Conservation (phyloP, 140 eudicot genomes). For the Bidens hawaiensis region DNA sequence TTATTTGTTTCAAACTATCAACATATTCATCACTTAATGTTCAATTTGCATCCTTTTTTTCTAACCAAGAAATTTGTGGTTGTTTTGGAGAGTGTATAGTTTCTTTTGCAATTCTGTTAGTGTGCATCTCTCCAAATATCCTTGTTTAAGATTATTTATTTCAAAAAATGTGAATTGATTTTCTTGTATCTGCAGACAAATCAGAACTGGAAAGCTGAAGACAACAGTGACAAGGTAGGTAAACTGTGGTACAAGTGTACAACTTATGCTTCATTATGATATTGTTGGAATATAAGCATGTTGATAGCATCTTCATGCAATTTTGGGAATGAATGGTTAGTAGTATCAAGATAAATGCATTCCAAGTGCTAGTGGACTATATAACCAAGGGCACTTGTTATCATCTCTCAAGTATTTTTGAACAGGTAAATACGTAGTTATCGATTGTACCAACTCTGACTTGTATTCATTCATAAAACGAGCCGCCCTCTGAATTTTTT, state of each 20-base stretch:
- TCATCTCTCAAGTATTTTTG: not conserved
- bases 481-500: not conserved
- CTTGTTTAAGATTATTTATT: not conserved
- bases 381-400: not conserved
- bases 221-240: constrained; percentile 9
- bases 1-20: not conserved
- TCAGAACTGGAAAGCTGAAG: constrained; percentile 8
- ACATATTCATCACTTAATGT: not conserved
- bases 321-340: constrained; percentile 3
- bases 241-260: not conserved
- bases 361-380: constrained; percentile 1
- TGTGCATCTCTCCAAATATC: not conserved
- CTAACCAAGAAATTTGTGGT: not conserved
- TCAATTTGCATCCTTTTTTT: not conserved
- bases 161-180: not conserved
- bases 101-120: not conserved
- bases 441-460: not conserved
- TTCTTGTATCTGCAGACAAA: constrained; percentile 7
- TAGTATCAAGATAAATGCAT: not conserved
- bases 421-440: not conserved
- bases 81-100: not conserved
- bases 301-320: constrained; percentile 9
- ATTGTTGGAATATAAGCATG: not conserved
- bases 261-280: constrained; percentile 7
- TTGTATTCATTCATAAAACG: not conserved